A percentile compares a stretch with the other conserved stretches of the same genome.
Conservation (phyloP, 2,329 filamentous ascomycete genomes). For the Sporothrix inflata region DNA sequence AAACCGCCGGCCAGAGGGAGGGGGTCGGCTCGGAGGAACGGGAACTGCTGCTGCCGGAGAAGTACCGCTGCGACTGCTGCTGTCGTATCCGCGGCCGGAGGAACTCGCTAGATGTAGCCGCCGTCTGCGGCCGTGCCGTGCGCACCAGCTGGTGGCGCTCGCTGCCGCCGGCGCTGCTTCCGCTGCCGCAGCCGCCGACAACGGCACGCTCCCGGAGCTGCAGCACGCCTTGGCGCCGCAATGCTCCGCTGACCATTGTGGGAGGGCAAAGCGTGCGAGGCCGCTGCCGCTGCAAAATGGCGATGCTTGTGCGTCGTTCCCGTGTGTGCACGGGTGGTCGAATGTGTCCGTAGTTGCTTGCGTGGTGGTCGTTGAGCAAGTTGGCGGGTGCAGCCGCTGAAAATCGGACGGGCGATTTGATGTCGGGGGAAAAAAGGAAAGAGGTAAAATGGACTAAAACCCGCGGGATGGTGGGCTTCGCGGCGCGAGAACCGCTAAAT, state of each 20-base stretch:
- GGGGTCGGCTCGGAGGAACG: not conserved
- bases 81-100: constrained; percentile 23
- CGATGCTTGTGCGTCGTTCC: not conserved
- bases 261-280: not conserved
- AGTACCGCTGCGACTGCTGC: not conserved
- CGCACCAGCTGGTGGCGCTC: not conserved
- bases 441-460: not conserved
- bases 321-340: not conserved
- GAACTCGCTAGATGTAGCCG: not conserved
- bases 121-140: not conserved
- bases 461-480: not conserved
- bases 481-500: constrained; percentile 1
- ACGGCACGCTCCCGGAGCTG: constrained; percentile 31
- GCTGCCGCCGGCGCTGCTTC: not conserved
- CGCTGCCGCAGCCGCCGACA: constrained; percentile 19
- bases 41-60: constrained; percentile 5
- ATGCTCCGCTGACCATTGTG: constrained; percentile 32
- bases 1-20: not conserved
- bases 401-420: constrained; percentile 16
- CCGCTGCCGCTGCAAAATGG: not conserved
- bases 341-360: not conserved
- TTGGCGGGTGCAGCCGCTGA: constrained; percentile 25
- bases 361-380: not conserved
- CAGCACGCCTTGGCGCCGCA: constrained; percentile 33
- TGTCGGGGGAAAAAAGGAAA: constrained; percentile 11